phyloP scores from a whole-genome alignment of 176 grass and related monocot species.

The Calamus simplicifolius region DNA sequence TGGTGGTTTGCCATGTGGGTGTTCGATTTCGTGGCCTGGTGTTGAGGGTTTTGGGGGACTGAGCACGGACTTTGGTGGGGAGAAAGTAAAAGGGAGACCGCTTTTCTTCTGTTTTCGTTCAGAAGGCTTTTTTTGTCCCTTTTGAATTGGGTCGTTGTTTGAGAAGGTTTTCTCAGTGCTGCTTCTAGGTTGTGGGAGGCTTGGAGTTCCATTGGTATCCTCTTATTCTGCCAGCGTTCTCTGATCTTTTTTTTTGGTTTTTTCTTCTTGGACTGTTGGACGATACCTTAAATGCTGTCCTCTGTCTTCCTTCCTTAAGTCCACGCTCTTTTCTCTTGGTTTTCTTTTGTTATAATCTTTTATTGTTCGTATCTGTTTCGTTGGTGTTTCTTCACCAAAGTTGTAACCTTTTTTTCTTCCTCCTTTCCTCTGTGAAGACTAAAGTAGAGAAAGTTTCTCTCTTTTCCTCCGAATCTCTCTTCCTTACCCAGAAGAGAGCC shows the following conservation, averaged over 20 bases:
- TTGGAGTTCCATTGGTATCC: too few species aligned
- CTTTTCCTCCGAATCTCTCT: background rate
- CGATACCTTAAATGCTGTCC: background rate
- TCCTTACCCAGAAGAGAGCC: background rate
- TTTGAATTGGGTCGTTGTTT: background rate
- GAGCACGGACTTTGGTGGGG: background rate
- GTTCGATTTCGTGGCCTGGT: background rate
- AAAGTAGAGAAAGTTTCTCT: background rate
- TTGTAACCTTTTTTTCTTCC: background rate
- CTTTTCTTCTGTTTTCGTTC: background rate
- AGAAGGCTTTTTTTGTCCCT: background rate
- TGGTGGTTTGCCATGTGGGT: background rate
- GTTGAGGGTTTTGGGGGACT: constrained; percentile 1
- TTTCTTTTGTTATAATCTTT: background rate
- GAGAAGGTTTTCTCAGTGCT: background rate
- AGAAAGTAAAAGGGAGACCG: background rate
- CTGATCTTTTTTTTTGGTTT: background rate
- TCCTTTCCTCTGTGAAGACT: background rate
- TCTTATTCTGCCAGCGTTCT: background rate
- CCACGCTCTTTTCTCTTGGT: background rate
- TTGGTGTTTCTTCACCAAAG: too few species aligned
- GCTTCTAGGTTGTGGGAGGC: too few species aligned
- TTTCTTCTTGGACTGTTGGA: constrained; percentile 1
- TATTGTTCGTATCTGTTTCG: too few species aligned
- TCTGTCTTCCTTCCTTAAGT: too few species aligned